Evolutionary conservation across 441 rosid species (phyloP).

Genomic region (Biscutella laevigata): DNA sequence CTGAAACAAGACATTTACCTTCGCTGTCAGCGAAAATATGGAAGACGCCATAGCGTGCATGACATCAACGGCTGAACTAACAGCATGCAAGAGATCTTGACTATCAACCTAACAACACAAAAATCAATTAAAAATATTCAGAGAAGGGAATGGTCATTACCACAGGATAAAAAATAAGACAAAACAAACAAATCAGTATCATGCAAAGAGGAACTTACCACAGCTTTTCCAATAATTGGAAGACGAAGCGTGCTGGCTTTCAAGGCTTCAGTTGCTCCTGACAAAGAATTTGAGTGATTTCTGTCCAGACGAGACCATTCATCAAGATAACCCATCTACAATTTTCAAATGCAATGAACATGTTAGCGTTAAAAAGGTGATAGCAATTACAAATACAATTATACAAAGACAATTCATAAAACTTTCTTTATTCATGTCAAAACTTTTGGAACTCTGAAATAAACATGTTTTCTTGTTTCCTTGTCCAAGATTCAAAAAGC

Average conservation of each 20-base stretch:
- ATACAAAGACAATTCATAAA: neutral
- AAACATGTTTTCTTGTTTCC: conserved; percentile 1
- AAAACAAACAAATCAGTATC: conserved; percentile 8
- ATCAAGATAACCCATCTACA: conserved; percentile 42
- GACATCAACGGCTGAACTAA: conserved; percentile 54
- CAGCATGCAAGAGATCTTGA: conserved; percentile 52
- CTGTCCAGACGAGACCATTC: conserved; percentile 46
- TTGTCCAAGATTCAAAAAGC: neutral
- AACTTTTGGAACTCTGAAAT: neutral
- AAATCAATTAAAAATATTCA: neutral
- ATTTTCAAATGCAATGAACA: conserved; percentile 11
- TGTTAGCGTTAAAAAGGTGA: neutral
- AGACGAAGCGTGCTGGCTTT: conserved; percentile 63
- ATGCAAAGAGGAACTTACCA: conserved; percentile 25
- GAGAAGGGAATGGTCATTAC: conserved; percentile 1
- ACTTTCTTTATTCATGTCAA: neutral
- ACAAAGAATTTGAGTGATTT: conserved; percentile 42
- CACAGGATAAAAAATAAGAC: neutral
- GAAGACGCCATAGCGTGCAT: conserved; percentile 61
- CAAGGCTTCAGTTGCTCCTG: conserved; percentile 52
- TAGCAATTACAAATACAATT: neutral
- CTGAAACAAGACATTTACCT: conserved; percentile 32
- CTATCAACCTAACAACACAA: conserved; percentile 38
- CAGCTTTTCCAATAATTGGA: conserved; percentile 49
- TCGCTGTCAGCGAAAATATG: conserved; percentile 37